Conservation (phyloP, 345 rosid species). For the Eucalyptus curtisii region DNA sequence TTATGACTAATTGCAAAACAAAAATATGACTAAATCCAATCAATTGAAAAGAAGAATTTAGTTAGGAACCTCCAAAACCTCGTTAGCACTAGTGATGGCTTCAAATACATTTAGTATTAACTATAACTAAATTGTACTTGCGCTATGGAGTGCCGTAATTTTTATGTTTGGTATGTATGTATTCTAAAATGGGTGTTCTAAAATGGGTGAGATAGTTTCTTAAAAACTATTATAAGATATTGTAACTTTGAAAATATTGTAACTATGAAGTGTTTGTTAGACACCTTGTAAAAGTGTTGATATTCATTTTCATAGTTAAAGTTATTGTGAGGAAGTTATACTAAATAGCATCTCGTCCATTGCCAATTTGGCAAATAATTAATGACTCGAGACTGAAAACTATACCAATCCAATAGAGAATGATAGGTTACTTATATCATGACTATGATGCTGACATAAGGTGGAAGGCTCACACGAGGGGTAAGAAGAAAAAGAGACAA, state of each 20-base stretch:
- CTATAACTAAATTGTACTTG: neutral
- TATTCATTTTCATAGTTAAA: neutral
- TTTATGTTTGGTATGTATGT: neutral
- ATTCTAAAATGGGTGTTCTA: neutral
- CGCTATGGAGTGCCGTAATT: fast-evolving
- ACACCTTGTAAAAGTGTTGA: fast-evolving
- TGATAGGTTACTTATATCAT: neutral
- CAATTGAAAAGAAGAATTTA: neutral
- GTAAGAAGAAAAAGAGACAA: neutral
- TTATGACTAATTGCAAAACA: neutral
- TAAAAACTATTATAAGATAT: neutral
- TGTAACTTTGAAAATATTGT: neutral
- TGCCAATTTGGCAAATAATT: neutral
- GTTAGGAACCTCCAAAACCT: neutral
- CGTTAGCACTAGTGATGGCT: neutral
- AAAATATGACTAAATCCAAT: neutral
- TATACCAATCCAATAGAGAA: neutral
- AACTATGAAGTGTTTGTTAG: fast-evolving
- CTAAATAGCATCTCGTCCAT: neutral
- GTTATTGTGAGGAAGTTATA: neutral
- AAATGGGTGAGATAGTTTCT: neutral
- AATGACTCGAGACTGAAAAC: neutral
- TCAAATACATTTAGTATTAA: neutral
- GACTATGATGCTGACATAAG: neutral
- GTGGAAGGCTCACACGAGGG: neutral